A percentile compares a stretch with the other conserved stretches of the same genome.
These are phyloP conservation scores for Kurtzmaniella natalensis DNA, from an alignment of 1,139 yeast genomes.

Conservation along the genomic window DNA sequence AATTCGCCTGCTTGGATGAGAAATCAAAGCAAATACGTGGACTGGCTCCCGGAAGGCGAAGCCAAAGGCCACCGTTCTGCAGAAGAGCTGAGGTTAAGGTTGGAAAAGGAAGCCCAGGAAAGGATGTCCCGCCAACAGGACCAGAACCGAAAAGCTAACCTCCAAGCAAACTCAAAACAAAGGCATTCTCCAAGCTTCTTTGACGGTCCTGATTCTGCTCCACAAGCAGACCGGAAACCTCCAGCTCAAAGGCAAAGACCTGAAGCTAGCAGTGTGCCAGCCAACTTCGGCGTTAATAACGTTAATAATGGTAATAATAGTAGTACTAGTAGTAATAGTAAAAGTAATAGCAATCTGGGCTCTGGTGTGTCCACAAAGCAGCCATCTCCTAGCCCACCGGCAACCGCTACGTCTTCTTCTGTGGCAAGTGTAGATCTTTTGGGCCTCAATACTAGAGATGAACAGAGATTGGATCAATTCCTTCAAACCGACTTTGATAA, in stretches of 20 bases:
- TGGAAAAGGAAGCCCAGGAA: conserved; percentile 1
- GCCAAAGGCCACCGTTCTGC: neutral
- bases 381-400: conserved; percentile 1
- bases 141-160: conserved; percentile 1
- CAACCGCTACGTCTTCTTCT: conserved; percentile 3
- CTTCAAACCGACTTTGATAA: conserved; percentile 50
- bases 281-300: neutral
- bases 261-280: neutral
- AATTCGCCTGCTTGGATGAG: conserved; percentile 80
- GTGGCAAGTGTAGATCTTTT: conserved; percentile 22
- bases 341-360: neutral
- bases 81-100: conserved; percentile 2
- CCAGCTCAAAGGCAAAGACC: neutral
- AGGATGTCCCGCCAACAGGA: conserved; percentile 8
- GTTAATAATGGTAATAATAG: neutral
- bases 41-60: conserved; percentile 8
- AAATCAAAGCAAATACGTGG: conserved; percentile 47
- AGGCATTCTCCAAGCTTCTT: neutral
- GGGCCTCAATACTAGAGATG: conserved; percentile 11
- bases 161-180: neutral
- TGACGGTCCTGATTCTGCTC: neutral
- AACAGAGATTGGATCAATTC: conserved; percentile 33
- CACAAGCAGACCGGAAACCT: neutral
- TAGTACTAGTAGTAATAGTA: neutral
- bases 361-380: conserved; percentile 1